Conservation (phyloP, 2,329 filamentous ascomycete species). For the Capronia epimyces region DNA sequence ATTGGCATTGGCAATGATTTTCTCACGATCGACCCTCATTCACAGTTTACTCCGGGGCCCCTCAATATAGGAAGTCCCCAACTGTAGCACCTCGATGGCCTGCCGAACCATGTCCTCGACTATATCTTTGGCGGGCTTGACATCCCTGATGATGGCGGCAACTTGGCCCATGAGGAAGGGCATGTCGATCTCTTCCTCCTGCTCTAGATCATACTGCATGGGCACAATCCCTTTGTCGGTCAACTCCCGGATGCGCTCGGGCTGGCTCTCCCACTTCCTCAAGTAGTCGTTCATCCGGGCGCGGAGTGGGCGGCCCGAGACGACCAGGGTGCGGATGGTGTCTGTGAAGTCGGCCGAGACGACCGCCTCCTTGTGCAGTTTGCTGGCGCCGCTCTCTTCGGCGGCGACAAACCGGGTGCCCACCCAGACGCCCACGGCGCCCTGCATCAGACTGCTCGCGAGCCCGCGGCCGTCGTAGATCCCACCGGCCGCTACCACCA, state of each 20-base stretch:
- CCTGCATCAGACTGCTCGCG: conserved; percentile 78
- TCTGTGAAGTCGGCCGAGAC: conserved; percentile 73
- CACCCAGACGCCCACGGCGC: conserved; percentile 86
- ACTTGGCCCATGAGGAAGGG: conserved; percentile 95
- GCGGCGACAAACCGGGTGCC: conserved; percentile 87
- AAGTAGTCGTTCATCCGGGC: conserved; percentile 81
- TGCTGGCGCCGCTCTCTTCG: conserved; percentile 72
- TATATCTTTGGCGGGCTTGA: conserved; percentile 77
- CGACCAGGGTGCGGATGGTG: conserved; percentile 74
- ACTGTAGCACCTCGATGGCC: conserved; percentile 62
- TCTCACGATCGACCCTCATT: neutral
- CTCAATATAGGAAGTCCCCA: conserved; percentile 56
- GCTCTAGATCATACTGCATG: conserved; percentile 72
- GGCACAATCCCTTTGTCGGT: conserved; percentile 74
- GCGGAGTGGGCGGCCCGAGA: conserved; percentile 75
- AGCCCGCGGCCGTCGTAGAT: conserved; percentile 76
- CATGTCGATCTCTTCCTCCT: conserved; percentile 67
- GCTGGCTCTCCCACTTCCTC: conserved; percentile 69
- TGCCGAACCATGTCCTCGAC: conserved; percentile 85
- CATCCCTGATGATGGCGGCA: conserved; percentile 66
- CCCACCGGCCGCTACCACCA: conserved; percentile 86
- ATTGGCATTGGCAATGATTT: too few species aligned
- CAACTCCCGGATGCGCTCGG: conserved; percentile 67
- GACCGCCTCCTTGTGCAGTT: conserved; percentile 77
- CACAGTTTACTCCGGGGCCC: conserved; percentile 21